These are phyloP conservation scores for Scheffersomyces spartinae DNA, from an alignment of 805 yeast species.

Conservation along the genomic window DNA sequence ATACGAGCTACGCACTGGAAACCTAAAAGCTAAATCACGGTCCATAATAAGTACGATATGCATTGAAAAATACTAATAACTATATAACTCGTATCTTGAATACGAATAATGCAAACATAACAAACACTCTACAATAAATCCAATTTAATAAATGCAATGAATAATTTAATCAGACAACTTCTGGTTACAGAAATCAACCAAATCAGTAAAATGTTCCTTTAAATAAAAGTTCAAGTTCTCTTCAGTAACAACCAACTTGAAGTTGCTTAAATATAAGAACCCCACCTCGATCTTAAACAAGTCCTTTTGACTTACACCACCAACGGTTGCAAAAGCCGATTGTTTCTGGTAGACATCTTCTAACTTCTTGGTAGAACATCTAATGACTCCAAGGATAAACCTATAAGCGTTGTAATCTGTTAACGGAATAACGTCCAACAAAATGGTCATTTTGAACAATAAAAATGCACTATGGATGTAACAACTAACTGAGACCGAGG, in stretches of 20 bases:
- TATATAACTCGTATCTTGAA: too few species aligned
- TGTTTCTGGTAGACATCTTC: constrained; percentile 33
- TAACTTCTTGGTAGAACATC: constrained; percentile 30
- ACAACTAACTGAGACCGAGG: constrained; percentile 26
- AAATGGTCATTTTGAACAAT: constrained; percentile 22
- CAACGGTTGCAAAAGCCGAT: constrained; percentile 28
- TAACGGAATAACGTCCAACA: constrained; percentile 20
- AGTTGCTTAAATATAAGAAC: constrained; percentile 28
- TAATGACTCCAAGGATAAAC: constrained; percentile 24
- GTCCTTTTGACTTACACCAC: constrained; percentile 27
- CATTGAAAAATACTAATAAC: too few species aligned
- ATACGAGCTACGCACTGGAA: too few species aligned
- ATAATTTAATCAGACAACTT: too few species aligned
- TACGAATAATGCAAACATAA: too few species aligned
- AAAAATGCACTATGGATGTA: constrained; percentile 29
- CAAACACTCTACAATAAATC: too few species aligned
- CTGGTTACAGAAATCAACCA: too few species aligned
- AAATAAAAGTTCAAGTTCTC: constrained; percentile 20
- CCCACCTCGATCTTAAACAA: constrained; percentile 27
- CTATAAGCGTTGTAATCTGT: constrained; percentile 25
- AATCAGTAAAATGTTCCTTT: constrained; percentile 15
- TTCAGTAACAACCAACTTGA: constrained; percentile 25
- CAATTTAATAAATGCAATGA: too few species aligned
- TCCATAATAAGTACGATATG: too few species aligned
- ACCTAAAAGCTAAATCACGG: too few species aligned